Percentiles rank a stretch among this genome's conserved stretches.
These are phyloP conservation scores for Aegilops bicornis DNA, from an alignment of 176 grass and related monocot genomes.

Conservation along the genomic window DNA sequence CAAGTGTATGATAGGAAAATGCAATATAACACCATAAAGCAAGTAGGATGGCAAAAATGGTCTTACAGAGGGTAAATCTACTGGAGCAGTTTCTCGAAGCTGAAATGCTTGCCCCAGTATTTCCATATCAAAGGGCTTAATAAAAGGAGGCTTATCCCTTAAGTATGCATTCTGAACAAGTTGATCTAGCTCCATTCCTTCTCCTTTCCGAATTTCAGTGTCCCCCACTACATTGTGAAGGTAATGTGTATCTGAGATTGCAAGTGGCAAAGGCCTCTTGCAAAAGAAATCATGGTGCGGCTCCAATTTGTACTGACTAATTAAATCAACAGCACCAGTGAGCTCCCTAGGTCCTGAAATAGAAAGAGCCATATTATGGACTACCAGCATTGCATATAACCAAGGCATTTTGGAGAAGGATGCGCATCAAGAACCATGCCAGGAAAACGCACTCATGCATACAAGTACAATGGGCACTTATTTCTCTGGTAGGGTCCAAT, in stretches of 20 bases:
- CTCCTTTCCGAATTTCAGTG: constrained; percentile 92
- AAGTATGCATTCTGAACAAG: constrained; percentile 72
- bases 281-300: constrained; percentile 95
- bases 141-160: constrained; percentile 61
- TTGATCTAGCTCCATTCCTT: constrained; percentile 97
- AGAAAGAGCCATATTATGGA: constrained; percentile 1
- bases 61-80: constrained; percentile 93
- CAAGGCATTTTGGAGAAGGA: not conserved
- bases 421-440: not conserved
- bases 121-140: constrained; percentile 82
- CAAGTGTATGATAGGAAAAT: constrained; percentile 17
- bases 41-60: constrained; percentile 20
- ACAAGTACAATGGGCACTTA: not conserved
- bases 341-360: constrained; percentile 86
- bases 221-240: constrained; percentile 91
- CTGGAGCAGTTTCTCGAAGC: constrained; percentile 78
- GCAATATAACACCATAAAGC: not conserved
- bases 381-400: not conserved
- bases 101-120: constrained; percentile 82
- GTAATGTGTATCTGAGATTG: constrained; percentile 95
- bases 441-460: not conserved
- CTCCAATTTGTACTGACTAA: constrained; percentile 78
- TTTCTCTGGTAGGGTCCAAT: not conserved
- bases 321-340: constrained; percentile 87
- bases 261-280: constrained; percentile 69